phyloP scores from a whole-genome alignment of 2,329 filamentous ascomycete genomes.

The Peltaster fructicola region DNA sequence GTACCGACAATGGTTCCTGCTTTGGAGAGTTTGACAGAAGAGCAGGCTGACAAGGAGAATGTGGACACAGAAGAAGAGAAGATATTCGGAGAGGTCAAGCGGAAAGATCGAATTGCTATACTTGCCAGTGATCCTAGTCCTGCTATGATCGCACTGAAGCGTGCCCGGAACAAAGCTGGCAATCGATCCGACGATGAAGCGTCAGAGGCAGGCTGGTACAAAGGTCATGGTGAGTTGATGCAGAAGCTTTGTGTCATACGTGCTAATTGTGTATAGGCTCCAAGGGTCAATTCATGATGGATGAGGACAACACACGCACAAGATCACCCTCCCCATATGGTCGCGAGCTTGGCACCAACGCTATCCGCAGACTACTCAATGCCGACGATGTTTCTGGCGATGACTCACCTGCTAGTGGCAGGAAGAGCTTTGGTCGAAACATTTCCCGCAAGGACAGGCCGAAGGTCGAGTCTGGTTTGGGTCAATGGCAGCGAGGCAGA shows the following conservation, averaged over 20 bases:
- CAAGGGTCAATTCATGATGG: slow-evolving; percentile 1
- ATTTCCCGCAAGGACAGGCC: slow-evolving; percentile 30
- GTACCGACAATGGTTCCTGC: slow-evolving; percentile 43
- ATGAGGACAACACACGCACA: slow-evolving; percentile 29
- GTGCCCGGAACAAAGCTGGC: slow-evolving; percentile 30
- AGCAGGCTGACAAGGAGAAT: slow-evolving; percentile 52
- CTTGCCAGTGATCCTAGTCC: slow-evolving; percentile 59
- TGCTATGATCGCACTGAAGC: slow-evolving; percentile 36
- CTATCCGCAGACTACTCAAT: slow-evolving; percentile 32
- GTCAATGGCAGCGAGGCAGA: no score
- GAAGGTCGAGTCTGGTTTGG: no score
- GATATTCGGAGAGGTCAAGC: slow-evolving; percentile 54
- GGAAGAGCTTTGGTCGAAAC: slow-evolving; percentile 30
- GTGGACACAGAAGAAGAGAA: slow-evolving; percentile 54
- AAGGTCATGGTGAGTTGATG: background rate
- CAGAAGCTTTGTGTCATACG: background rate
- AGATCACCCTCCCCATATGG: slow-evolving; percentile 28
- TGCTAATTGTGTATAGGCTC: background rate
- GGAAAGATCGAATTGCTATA: slow-evolving; percentile 53
- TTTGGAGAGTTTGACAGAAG: slow-evolving; percentile 46
- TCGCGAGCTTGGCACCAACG: no score
- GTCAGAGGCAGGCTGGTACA: slow-evolving; percentile 12
- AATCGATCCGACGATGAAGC: slow-evolving; percentile 16
- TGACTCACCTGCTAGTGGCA: slow-evolving; percentile 13
- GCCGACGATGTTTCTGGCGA: slow-evolving; percentile 21